Conservation (phyloP, 768 basidiomycete genomes). For the Lactarius trivialis region DNA sequence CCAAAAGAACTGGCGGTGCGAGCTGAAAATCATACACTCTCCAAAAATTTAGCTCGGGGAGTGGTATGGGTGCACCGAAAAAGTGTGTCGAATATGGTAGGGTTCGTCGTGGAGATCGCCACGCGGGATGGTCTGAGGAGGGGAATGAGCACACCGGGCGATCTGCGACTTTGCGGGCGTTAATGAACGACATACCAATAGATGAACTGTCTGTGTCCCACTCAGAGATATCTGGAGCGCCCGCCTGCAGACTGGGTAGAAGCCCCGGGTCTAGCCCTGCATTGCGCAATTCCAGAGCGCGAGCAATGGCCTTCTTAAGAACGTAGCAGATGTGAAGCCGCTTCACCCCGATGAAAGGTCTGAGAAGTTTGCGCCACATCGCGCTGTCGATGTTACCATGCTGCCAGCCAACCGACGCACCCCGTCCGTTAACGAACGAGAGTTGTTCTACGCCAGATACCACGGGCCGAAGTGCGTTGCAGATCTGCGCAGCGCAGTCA, state of each 20-base stretch:
- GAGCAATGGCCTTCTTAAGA: neutral
- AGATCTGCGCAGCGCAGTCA: neutral
- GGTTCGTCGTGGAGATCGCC: neutral
- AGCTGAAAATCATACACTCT: neutral
- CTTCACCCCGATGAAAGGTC: neutral
- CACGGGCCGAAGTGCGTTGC: neutral
- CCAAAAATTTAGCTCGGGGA: too few species aligned
- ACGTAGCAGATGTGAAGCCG: neutral
- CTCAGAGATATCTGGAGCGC: neutral
- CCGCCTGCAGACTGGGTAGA: neutral
- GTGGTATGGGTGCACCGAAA: neutral
- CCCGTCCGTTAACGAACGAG: neutral
- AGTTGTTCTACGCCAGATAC: neutral
- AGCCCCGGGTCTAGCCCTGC: neutral
- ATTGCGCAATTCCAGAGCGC: neutral
- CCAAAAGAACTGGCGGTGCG: neutral
- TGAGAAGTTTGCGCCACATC: neutral
- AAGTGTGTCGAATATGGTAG: neutral
- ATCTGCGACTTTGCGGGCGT: neutral
- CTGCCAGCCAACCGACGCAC: neutral
- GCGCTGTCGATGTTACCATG: neutral
- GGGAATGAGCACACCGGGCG: neutral
- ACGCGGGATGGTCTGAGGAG: too few species aligned
- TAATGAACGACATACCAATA: neutral
- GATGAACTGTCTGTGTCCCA: neutral